Base-by-base conservation (phyloP, 768 basidiomycete genomes). In the Boletus rex-veris region DNA sequence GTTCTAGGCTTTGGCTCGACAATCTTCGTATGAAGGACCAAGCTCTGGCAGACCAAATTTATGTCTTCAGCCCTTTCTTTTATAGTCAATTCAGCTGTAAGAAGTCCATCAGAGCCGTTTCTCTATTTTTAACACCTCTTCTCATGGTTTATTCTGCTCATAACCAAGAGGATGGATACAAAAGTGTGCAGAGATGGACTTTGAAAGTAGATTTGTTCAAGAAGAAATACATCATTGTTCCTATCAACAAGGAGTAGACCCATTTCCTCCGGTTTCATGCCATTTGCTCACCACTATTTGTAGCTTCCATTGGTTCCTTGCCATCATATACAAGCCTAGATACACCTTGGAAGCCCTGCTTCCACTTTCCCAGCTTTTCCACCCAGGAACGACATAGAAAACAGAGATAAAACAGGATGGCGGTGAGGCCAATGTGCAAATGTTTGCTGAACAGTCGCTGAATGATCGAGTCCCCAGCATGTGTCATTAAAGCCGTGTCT, bases 281-380 rank as follows among this genome's bases (percentile, higher is more conserved):
- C 28, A 31, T 36, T 42, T 31, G 33, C 50, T 62, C 35, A 70
- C 26, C 4, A 3, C 30, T 50, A 19, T 28, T 31, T 36, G 7
- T 59, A 98, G 96, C 61, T 71, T 92, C 40, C 97, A 99, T 72
- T 98, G 97, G 97, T 98, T 97, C 71, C 81, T 98, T 37, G 94
- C 91, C 14, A 84, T 98, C 57, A 96, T 99, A 59, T 88, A 84
- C 68, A 84, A 88, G 54, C 96, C 97, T 1, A 83, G 81, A 48
- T 69, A 75, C 45, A 72, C 80, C 10, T 71, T 88, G 65, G 69
- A 78, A 36, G 75, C 84, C 12, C 74, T 77, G 16, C 75, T 78
- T 26, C 72, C 71, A 19, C 19, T 19, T 19, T 19, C 19, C 19
- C 19, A 2, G 19, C 19, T 19, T 19, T 19, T 19, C 19, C 19